Percentiles rank a stretch among this genome's conserved stretches.
phyloP scores from a whole-genome alignment of 352 stramenopile species.

The Aphanomyces cochlioides region DNA sequence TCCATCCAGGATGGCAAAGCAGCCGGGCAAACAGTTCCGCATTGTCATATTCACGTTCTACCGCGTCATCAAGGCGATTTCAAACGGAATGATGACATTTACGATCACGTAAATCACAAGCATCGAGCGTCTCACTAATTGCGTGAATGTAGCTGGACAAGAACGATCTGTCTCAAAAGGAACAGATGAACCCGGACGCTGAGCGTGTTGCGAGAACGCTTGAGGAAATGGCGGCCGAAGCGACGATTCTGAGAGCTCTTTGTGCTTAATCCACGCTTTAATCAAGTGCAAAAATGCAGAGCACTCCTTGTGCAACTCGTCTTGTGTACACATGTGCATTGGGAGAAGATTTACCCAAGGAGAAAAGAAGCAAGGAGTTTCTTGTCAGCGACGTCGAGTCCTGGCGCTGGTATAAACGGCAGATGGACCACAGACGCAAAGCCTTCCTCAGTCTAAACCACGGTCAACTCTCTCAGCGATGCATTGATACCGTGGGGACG shows the following conservation, averaged over 20 bases:
- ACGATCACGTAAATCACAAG: conserved; percentile 60
- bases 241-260: background rate
- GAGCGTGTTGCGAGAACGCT: conserved; percentile 1
- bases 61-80: conserved; percentile 79
- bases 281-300: too few species aligned
- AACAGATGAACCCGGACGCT: conserved; percentile 8
- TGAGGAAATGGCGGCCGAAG: conserved; percentile 25
- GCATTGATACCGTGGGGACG: conserved; percentile 37
- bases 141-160: conserved; percentile 12
- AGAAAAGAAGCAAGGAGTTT: conserved; percentile 25
- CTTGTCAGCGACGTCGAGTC: background rate
- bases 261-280: background rate
- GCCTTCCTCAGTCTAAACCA: conserved; percentile 55
- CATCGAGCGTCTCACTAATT: background rate
- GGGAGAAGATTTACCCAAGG: background rate
- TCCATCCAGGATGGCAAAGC: conserved; percentile 89
- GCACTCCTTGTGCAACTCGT: too few species aligned
- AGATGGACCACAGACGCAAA: conserved; percentile 71
- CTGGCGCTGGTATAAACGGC: conserved; percentile 37
- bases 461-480: too few species aligned
- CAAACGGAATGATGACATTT: conserved; percentile 88
- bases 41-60: conserved; percentile 94
- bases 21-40: conserved; percentile 88
- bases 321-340: too few species aligned
- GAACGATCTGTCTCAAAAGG: conserved; percentile 14